Percentiles rank a stretch among this genome's conserved stretches.
phyloP scores from a whole-genome alignment of 768 basidiomycete species.

The Pseudohyphozyma bogoriensis region DNA sequence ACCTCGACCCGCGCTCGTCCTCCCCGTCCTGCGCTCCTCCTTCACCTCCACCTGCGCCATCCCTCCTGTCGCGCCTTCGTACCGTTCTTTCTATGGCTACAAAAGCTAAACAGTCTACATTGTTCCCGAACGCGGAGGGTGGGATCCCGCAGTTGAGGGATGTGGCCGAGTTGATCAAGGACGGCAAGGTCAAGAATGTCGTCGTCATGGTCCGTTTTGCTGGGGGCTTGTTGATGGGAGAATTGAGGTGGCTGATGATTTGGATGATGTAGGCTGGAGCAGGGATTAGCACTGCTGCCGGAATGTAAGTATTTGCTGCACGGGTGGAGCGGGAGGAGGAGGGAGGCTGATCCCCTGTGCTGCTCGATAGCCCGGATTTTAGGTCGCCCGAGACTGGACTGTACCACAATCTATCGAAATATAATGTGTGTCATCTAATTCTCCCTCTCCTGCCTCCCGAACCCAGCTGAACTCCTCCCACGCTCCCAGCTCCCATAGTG shows the following conservation, averaged over 20 bases:
- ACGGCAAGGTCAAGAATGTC: constrained; percentile 23
- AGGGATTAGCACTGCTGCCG: constrained; percentile 70
- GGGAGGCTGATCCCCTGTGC: not conserved
- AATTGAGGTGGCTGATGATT: not conserved
- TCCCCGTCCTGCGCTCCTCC: too few relatives aligned
- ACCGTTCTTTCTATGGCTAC: not conserved
- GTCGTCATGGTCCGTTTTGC: constrained; percentile 21
- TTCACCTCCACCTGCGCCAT: not conserved
- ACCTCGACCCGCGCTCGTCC: not conserved
- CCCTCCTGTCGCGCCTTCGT: not conserved
- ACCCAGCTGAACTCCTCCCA: not conserved
- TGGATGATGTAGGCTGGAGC: constrained; percentile 16
- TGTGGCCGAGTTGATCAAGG: constrained; percentile 28
- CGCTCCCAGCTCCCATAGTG: constrained; percentile 11
- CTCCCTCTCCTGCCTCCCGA: not conserved
- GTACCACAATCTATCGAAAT: constrained; percentile 40
- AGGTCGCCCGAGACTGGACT: constrained; percentile 70
- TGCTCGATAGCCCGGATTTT: constrained; percentile 78
- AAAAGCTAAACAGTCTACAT: too few relatives aligned
- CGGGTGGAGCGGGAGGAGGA: too few relatives aligned
- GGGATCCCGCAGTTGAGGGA: constrained; percentile 16
- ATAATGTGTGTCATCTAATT: constrained; percentile 32
- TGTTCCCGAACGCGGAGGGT: not conserved
- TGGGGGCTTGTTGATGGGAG: not conserved
- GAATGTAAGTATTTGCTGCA: constrained; percentile 35